Evolutionary conservation across 768 basidiomycete genomes (phyloP).

Genomic region (Filobasidium floriforme): DNA sequence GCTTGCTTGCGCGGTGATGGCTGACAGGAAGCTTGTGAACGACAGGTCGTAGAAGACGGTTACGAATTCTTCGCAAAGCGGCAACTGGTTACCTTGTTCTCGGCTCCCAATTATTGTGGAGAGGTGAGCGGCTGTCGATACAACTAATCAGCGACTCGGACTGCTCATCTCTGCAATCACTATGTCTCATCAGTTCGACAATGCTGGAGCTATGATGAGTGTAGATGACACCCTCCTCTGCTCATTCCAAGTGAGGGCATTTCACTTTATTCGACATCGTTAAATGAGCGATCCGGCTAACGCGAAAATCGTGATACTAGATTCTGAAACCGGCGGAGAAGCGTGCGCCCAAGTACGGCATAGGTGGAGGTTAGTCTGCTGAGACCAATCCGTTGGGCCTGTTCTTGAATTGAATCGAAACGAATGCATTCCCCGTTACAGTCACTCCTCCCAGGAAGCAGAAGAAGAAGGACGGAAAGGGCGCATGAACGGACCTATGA

Average conservation of each 20-base stretch:
- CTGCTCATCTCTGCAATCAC: neutral
- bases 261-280: neutral
- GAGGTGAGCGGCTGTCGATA: slow-evolving; percentile 31
- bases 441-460: slow-evolving; percentile 94
- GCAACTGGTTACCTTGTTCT: slow-evolving; percentile 92
- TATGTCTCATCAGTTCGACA: slow-evolving; percentile 70
- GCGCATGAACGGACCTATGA: neutral
- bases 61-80: slow-evolving; percentile 99
- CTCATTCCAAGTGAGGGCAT: slow-evolving; percentile 77
- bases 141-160: neutral
- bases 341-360: slow-evolving; percentile 64
- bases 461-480: slow-evolving; percentile 87
- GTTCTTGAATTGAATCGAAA: slow-evolving; percentile 36
- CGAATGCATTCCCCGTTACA: slow-evolving; percentile 48
- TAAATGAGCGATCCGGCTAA: slow-evolving; percentile 10
- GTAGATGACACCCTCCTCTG: slow-evolving; percentile 95
- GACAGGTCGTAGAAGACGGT: slow-evolving; percentile 91
- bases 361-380: slow-evolving; percentile 44
- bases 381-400: slow-evolving; percentile 49
- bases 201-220: slow-evolving; percentile 99
- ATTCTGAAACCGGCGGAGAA: slow-evolving; percentile 99
- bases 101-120: slow-evolving; percentile 60
- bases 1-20: slow-evolving; percentile 5
- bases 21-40: neutral
- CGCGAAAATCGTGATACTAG: slow-evolving; percentile 46